Evolutionary conservation across 1,284 basidiomycete species (phyloP), one percentile per base, ranked within the genome.

Genomic region (Pseudozyma hubeiensis): DNA sequence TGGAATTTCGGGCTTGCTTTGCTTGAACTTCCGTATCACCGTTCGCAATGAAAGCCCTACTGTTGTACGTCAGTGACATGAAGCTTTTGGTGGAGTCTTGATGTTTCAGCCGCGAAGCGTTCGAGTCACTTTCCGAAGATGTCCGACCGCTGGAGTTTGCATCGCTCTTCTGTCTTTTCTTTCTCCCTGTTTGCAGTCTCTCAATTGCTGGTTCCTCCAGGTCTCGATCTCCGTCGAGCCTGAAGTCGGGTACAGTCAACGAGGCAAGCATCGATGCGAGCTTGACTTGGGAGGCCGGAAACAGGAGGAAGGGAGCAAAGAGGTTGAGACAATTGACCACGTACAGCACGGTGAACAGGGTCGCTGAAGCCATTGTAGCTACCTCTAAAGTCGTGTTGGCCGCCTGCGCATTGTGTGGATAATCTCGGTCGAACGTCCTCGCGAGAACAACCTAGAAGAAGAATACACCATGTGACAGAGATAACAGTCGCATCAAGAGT

Each of bases 221-320:
- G 2, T 16, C 40, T 7, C 16, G 7, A 7, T n/a, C 11, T 16
- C 34, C 24, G 6, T 44, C 39, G 4, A 24, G 40, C 0, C 49
- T 30, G 2, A 43, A 17, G 31, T 33, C 11, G 3, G 34, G 29
- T 8, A 53, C 11, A 7, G 37, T 33, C 24, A 65, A 37, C 1
- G 35, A 16, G 1, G 64, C 53, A 0, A 72, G 52, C 59, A 63
- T 63, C 11, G 56, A 58, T 19, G 66, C 66, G 8, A 69, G 45
- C 56, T 49, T 64, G 9, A 69, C 53, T 16, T 69, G 66, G n/a
- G 56, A 60, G 0, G 56, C 48, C 4, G 66, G 66, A 45, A 64
- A 69, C 4, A 69, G 57, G 8, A 72, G 31, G 40, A 72, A 67
- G 2, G 69, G 69, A 3, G 64, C 64, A 19, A 72, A 66, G 4